Evolutionary conservation across 257 asterid species (phyloP).

Genomic region (Capsicum pubescens): DNA sequence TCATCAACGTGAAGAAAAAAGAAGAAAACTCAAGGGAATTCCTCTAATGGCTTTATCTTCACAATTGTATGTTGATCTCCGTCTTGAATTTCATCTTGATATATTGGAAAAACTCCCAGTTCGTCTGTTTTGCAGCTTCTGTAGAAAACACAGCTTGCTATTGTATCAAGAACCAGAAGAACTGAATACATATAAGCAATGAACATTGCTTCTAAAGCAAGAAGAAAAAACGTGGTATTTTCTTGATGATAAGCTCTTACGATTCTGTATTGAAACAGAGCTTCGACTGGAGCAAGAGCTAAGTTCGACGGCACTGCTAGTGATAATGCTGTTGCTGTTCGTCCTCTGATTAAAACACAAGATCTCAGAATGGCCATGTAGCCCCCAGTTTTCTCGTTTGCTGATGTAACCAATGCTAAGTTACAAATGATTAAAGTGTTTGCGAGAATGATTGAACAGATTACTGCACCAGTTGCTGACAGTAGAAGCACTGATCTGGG

Average conservation of each 20-base stretch:
- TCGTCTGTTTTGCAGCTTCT: conserved; percentile 46
- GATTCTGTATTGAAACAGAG: conserved; percentile 65
- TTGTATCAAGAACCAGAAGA: conserved; percentile 56
- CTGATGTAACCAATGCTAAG: conserved; percentile 58
- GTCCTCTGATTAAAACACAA: conserved; percentile 49
- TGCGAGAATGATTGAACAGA: conserved; percentile 59
- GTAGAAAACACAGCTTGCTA: conserved; percentile 51
- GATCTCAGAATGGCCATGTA: conserved; percentile 53
- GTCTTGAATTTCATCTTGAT: conserved; percentile 40
- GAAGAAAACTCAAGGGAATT: conserved; percentile 33
- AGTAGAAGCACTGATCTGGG: conserved; percentile 35
- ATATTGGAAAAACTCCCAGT: conserved; percentile 27
- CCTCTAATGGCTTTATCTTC: conserved; percentile 39
- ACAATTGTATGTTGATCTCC: conserved; percentile 28
- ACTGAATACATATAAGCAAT: conserved; percentile 59
- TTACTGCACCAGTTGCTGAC: conserved; percentile 49
- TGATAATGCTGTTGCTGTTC: conserved; percentile 61
- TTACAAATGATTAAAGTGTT: conserved; percentile 57
- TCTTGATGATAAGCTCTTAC: conserved; percentile 38
- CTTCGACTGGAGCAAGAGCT: conserved; percentile 59
- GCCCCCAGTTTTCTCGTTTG: conserved; percentile 55
- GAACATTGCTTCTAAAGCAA: conserved; percentile 56
- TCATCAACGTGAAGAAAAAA: no score
- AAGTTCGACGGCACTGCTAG: conserved; percentile 50
- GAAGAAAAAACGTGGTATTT: conserved; percentile 24